Evolutionary conservation across 306 rosid species (phyloP).

Genomic region (Herpetospermum pedunculosum): DNA sequence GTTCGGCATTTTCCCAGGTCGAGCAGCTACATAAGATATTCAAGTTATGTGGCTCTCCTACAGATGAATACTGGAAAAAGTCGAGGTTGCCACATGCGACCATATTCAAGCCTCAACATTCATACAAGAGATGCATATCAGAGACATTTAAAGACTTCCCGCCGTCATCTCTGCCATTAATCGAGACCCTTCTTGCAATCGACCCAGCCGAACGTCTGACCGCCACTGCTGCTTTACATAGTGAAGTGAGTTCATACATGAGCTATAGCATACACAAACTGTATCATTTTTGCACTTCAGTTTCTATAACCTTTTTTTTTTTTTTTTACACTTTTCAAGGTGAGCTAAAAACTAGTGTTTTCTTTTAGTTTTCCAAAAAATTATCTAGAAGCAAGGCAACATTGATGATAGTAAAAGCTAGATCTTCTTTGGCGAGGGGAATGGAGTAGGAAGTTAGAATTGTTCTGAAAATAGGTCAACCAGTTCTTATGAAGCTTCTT

Average conservation of each 20-base stretch:
- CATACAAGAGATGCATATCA: conserved; percentile 69
- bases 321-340: too few species aligned
- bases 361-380: neutral
- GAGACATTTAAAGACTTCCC: conserved; percentile 73
- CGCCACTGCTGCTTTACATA: conserved; percentile 67
- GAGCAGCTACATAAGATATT: conserved; percentile 94
- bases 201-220: conserved; percentile 76
- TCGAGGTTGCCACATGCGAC: conserved; percentile 85
- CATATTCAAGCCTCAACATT: conserved; percentile 73
- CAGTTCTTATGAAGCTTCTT: neutral
- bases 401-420: neutral
- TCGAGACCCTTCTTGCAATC: conserved; percentile 69
- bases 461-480: neutral
- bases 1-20: conserved; percentile 32
- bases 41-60: conserved; percentile 88
- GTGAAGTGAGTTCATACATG: conserved; percentile 57
- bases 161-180: conserved; percentile 60
- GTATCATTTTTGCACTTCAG: neutral
- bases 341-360: neutral
- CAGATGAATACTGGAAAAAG: conserved; percentile 83
- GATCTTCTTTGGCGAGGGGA: neutral
- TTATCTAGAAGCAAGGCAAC: neutral
- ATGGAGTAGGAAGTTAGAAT: neutral
- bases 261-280: neutral
- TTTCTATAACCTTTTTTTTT: neutral